Percentiles rank a stretch among this genome's conserved stretches.
Evolutionary conservation across 352 stramenopile genomes (phyloP).

Genomic region (Paralagenidium karlingii): DNA sequence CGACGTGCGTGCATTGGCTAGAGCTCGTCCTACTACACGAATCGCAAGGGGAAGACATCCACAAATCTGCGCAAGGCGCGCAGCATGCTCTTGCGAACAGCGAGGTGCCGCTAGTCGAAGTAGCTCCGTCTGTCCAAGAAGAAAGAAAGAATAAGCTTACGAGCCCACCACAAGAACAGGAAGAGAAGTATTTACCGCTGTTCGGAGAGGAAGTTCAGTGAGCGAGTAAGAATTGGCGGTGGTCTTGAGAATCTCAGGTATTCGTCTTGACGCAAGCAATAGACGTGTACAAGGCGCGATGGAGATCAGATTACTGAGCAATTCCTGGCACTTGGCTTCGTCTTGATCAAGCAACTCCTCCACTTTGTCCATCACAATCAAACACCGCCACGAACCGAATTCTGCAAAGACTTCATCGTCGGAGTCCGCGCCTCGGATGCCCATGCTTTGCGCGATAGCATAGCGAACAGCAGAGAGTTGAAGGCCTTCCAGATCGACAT

Average conservation of each 20-base stretch:
- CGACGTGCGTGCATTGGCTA: constrained; percentile 62
- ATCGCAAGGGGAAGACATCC: constrained; percentile 73
- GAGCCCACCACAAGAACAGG: background rate
- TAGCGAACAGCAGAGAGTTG: constrained; percentile 70
- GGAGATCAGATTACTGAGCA: constrained; percentile 56
- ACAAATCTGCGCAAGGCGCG: constrained; percentile 55
- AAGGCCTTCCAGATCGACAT: constrained; percentile 72
- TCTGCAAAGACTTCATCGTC: constrained; percentile 73
- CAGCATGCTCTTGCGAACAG: constrained; percentile 43
- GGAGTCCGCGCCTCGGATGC: constrained; percentile 52
- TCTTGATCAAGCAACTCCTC: constrained; percentile 70
- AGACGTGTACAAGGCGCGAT: constrained; percentile 54
- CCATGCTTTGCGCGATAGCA: constrained; percentile 67
- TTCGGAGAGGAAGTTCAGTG: constrained; percentile 50
- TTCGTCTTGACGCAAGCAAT: constrained; percentile 52
- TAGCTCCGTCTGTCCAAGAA: constrained; percentile 34
- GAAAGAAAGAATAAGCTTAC: background rate
- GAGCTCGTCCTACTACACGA: constrained; percentile 54
- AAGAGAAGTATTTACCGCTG: constrained; percentile 25
- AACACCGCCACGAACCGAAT: constrained; percentile 44
- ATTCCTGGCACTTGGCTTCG: constrained; percentile 50
- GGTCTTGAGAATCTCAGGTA: constrained; percentile 64
- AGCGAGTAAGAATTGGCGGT: constrained; percentile 70
- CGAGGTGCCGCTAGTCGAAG: constrained; percentile 48
- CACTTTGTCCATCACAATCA: constrained; percentile 72